phyloP scores from a whole-genome alignment of 176 grass and related monocot genomes.

The Miscanthus lutarioriparius region DNA sequence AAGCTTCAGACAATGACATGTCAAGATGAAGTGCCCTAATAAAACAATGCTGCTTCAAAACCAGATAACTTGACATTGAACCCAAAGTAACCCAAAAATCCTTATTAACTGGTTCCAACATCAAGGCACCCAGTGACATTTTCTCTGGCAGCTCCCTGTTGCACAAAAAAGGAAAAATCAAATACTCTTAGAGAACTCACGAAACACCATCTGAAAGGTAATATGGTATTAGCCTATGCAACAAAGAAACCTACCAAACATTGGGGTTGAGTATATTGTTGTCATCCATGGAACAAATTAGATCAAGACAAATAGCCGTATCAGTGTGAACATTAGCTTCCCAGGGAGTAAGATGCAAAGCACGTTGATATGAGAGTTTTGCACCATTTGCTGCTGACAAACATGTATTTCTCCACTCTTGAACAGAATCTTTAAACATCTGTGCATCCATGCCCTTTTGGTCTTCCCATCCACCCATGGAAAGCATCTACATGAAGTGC shows the following conservation, averaged over 20 bases:
- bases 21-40: constrained; percentile 86
- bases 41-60: constrained; percentile 91
- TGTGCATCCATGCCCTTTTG: constrained; percentile 44
- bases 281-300: constrained; percentile 64
- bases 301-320: constrained; percentile 69
- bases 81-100: constrained; percentile 92
- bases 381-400: constrained; percentile 62
- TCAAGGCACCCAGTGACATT: constrained; percentile 83
- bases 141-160: constrained; percentile 81
- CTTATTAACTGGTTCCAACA: constrained; percentile 78
- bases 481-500: constrained; percentile 80
- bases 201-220: constrained; percentile 9
- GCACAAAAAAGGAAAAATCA: constrained; percentile 28
- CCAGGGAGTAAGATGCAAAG: constrained; percentile 74
- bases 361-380: constrained; percentile 78
- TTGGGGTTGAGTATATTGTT: constrained; percentile 30
- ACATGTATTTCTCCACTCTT: constrained; percentile 69
- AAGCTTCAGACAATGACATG: constrained; percentile 75
- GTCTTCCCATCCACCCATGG: constrained; percentile 64
- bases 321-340: constrained; percentile 93
- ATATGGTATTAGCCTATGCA: constrained; percentile 4
- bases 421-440: constrained; percentile 57
- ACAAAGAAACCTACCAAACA: constrained; percentile 61
- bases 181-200: constrained; percentile 26
- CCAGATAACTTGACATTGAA: constrained; percentile 61